A percentile compares a stretch with the other conserved stretches of the same genome.
These are phyloP conservation scores for Phaeosphaeria sp. DNA, from an alignment of 2,329 filamentous ascomycete genomes.

Conservation along the genomic window DNA sequence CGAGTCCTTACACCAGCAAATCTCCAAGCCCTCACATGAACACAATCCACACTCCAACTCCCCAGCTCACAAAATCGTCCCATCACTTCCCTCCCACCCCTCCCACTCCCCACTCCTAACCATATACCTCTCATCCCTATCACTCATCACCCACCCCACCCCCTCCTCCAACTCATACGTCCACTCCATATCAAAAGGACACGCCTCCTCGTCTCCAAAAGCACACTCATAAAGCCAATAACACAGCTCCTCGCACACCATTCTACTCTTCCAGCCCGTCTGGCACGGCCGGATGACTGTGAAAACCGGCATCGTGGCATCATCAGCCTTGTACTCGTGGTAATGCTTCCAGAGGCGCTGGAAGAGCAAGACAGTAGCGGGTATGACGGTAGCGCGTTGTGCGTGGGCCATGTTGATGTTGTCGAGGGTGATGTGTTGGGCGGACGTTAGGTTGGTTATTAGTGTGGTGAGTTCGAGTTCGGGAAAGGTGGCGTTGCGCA, in stretches of 20 bases:
- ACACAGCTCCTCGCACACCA: constrained; percentile 12
- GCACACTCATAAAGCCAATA: constrained; percentile 10
- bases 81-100: neutral
- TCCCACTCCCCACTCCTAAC: constrained; percentile 1
- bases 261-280: neutral
- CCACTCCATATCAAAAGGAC: constrained; percentile 3
- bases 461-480: neutral
- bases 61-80: too few species aligned
- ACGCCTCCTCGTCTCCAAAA: neutral
- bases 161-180: neutral
- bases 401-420: neutral
- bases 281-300: neutral
- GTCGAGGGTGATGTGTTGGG: constrained; percentile 8
- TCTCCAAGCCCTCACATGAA: too few species aligned
- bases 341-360: neutral
- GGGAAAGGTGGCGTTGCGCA: constrained; percentile 4
- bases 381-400: neutral
- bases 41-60: too few species aligned
- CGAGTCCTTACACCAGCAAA: too few species aligned
- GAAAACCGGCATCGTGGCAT: neutral
- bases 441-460: neutral
- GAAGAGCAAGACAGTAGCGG: neutral
- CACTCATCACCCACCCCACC: constrained; percentile 17
- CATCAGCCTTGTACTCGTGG: neutral
- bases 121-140: constrained; percentile 4